phyloP scores from a whole-genome alignment of 768 basidiomycete genomes.

The Coprinopsis sp. region DNA sequence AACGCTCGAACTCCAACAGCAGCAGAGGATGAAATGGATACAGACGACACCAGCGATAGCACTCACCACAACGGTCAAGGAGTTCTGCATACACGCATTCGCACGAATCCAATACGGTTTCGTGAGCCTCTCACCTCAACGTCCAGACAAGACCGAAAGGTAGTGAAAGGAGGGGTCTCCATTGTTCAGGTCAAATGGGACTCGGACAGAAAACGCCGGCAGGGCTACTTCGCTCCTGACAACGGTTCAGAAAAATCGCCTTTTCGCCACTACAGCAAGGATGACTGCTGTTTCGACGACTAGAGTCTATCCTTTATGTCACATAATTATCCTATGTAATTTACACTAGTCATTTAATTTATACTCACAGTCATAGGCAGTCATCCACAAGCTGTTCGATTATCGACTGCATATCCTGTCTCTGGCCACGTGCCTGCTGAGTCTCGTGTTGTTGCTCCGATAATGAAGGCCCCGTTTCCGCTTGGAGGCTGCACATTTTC shows the following conservation, averaged over 20 bases:
- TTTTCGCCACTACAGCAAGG: constrained; percentile 29
- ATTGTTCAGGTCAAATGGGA: constrained; percentile 27
- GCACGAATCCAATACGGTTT: constrained; percentile 9
- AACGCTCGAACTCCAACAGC: background rate
- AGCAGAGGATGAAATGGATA: background rate
- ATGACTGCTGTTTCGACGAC: constrained; percentile 22
- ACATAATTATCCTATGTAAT: too few relatives aligned
- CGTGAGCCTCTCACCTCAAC: constrained; percentile 9
- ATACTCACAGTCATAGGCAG: too few relatives aligned
- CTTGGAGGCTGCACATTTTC: too few relatives aligned
- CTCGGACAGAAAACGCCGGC: constrained; percentile 27
- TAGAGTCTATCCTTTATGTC: too few relatives aligned
- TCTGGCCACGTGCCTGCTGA: too few relatives aligned
- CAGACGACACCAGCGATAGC: background rate
- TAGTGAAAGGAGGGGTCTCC: constrained; percentile 10
- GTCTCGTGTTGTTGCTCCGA: too few relatives aligned
- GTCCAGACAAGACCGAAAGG: constrained; percentile 7
- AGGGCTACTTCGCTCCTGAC: constrained; percentile 26
- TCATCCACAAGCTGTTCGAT: too few relatives aligned
- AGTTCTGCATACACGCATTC: background rate
- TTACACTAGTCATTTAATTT: too few relatives aligned
- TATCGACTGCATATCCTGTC: too few relatives aligned
- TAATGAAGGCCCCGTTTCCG: too few relatives aligned
- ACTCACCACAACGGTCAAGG: background rate
- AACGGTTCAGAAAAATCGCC: constrained; percentile 26